Evolutionary conservation across 495 filamentous ascomycete genomes (phyloP).

Genomic region (Hapsidospora chrysogenum): DNA sequence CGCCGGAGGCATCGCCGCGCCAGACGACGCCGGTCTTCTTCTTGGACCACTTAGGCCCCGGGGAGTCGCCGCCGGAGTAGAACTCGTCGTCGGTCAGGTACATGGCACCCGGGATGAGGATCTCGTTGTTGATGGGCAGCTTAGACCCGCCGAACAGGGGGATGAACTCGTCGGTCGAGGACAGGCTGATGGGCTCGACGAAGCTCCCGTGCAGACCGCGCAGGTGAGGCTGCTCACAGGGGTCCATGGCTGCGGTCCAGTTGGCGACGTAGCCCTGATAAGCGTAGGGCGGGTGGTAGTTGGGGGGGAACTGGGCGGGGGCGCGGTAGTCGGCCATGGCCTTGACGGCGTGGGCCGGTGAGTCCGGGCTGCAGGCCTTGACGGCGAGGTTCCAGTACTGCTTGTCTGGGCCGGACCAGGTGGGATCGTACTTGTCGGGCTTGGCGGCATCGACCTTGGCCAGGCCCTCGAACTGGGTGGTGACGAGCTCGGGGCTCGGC

Average conservation of each 20-base stretch:
- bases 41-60: constrained; percentile 35
- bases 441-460: constrained; percentile 12
- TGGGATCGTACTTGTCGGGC: constrained; percentile 10
- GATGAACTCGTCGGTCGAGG: constrained; percentile 37
- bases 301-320: constrained; percentile 16
- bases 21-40: constrained; percentile 44
- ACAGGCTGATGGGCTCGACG: constrained; percentile 43
- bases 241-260: constrained; percentile 42
- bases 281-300: constrained; percentile 14
- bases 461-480: constrained; percentile 11
- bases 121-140: constrained; percentile 63
- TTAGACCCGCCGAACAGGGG: constrained; percentile 68
- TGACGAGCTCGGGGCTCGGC: constrained; percentile 10
- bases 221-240: constrained; percentile 39
- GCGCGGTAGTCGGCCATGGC: constrained; percentile 17
- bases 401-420: constrained; percentile 9
- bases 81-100: constrained; percentile 44
- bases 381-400: constrained; percentile 22
- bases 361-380: constrained; percentile 36
- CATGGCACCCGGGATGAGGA: constrained; percentile 63
- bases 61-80: constrained; percentile 36
- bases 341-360: constrained; percentile 30
- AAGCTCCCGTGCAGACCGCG: constrained; percentile 52
- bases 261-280: constrained; percentile 42
- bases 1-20: constrained; percentile 56